Base-by-base conservation (phyloP, 495 filamentous ascomycete genomes). In the Penicillium lagena region DNA sequence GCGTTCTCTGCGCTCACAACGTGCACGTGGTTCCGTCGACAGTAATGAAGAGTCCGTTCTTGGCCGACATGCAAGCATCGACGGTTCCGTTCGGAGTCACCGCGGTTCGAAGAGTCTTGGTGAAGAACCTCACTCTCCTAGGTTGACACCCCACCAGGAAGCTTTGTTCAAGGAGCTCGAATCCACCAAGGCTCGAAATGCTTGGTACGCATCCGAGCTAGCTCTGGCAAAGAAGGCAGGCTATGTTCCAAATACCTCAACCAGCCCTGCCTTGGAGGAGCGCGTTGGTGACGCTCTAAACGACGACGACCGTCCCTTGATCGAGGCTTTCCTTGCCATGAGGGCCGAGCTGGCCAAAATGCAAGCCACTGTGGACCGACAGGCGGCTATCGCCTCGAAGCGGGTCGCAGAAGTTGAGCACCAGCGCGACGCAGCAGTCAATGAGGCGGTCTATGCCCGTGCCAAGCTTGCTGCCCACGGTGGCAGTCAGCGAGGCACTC, bases 131-230 rank as follows among this genome's bases (percentile, higher is more conserved):
- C 58, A 67, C 6, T 75, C 70, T 12, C 71, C 71, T 9, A 54
- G 62, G 31, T 43, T 75, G 40, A 75, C 65, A 7, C 62, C 72
- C 12, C 70, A 72, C 35, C 71, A 76, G 45, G 71, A 76, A 56
- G 66, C 73, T 0, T 56, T 93, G 35, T 68, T 87, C 15, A 86
- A 88, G 55, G 94, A 97, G 49, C 75, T 99, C 6, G 90, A 97
- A 56, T 67, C 79, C 4, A 72, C 82, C 9, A 88, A 85, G 58
- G 87, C 82, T 51, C 82, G 85, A 17, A 97, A 95, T 62, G 90
- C 91, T 1, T 99, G 93, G 93, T 96, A 93, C 65, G 89, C 89
- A 7, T 95, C 91, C 2, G 93, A 99, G 63, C 68, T 99, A 28
- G 87, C 93, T 12, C 64, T 97, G 43, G 93, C 93, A 4, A 80